Conservation (phyloP, 2,329 filamentous ascomycete genomes). For the Clonostachys solani region DNA sequence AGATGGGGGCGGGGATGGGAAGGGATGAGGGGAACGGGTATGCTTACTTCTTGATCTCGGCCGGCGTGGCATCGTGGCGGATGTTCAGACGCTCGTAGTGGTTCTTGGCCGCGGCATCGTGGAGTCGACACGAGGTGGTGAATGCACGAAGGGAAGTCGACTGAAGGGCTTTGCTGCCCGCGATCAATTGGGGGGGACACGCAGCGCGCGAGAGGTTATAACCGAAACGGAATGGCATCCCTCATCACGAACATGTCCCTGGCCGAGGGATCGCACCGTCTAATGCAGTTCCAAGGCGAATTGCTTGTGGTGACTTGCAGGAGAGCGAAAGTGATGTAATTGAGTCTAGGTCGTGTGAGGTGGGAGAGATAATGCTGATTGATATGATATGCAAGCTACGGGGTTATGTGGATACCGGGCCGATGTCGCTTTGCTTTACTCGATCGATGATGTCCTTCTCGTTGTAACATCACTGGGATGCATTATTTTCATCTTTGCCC, state of each 20-base stretch:
- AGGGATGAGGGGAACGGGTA: constrained; percentile 3
- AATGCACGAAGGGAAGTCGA: neutral
- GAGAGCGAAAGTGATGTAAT: too few relatives aligned
- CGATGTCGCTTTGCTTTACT: too few relatives aligned
- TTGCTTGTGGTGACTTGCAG: too few relatives aligned
- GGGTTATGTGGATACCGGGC: too few relatives aligned
- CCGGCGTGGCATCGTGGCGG: constrained; percentile 60
- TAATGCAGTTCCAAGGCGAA: too few relatives aligned
- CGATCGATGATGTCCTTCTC: too few relatives aligned
- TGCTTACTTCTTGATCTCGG: constrained; percentile 78
- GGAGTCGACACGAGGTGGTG: constrained; percentile 9
- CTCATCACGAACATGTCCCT: constrained; percentile 41
- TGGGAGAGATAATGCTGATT: too few relatives aligned
- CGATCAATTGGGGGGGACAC: constrained; percentile 6
- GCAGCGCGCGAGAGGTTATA: constrained; percentile 12
- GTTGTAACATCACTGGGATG: too few relatives aligned
- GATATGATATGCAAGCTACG: too few relatives aligned
- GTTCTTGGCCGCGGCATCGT: constrained; percentile 36
- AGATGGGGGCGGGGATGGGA: neutral
- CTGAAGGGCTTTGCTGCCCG: constrained; percentile 3
- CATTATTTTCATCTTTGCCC: too few relatives aligned
- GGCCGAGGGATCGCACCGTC: too few relatives aligned
- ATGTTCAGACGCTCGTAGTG: constrained; percentile 83
- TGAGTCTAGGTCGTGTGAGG: too few relatives aligned
- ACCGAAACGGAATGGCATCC: constrained; percentile 51